Evolutionary conservation across 108 stramenopile species (phyloP).

Genomic region (Nitzschia sp.): DNA sequence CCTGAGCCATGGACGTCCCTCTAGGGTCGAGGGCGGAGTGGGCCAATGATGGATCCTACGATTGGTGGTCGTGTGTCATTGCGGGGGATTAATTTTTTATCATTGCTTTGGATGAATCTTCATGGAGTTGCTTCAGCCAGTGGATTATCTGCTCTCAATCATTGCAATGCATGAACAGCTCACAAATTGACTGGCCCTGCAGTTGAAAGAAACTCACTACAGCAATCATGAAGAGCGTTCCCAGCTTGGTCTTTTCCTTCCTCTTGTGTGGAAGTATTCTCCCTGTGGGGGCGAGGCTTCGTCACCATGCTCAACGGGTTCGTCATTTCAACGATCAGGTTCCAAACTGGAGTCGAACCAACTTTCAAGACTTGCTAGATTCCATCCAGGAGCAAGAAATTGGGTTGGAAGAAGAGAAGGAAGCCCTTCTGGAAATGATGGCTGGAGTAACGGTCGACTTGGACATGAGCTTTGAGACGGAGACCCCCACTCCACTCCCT

Average conservation of each 20-base stretch:
- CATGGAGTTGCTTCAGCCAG: too few species aligned
- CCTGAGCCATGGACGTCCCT: too few species aligned
- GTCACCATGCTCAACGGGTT: constrained; percentile 1
- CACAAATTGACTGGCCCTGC: too few species aligned
- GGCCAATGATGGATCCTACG: too few species aligned
- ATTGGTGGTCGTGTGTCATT: too few species aligned
- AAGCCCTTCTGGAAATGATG: background rate
- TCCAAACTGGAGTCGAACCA: background rate
- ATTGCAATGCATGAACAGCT: background rate
- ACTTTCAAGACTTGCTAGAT: background rate
- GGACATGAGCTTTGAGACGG: too few species aligned
- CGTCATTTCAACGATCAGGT: background rate
- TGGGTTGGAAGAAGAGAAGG: constrained; percentile 14
- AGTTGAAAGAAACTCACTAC: background rate
- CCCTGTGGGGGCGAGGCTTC: constrained; percentile 1
- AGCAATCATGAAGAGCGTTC: constrained; percentile 1
- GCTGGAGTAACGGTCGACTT: background rate
- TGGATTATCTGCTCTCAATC: too few species aligned
- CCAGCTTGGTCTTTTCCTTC: background rate
- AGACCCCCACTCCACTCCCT: background rate
- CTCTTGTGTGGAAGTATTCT: background rate
- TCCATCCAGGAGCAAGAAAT: background rate
- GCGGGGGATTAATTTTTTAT: too few species aligned
- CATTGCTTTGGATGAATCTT: too few species aligned
- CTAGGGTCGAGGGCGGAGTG: too few species aligned